These are phyloP conservation scores for Alectoria sarmentosa DNA, from an alignment of 495 filamentous ascomycete genomes.

Conservation along the genomic window DNA sequence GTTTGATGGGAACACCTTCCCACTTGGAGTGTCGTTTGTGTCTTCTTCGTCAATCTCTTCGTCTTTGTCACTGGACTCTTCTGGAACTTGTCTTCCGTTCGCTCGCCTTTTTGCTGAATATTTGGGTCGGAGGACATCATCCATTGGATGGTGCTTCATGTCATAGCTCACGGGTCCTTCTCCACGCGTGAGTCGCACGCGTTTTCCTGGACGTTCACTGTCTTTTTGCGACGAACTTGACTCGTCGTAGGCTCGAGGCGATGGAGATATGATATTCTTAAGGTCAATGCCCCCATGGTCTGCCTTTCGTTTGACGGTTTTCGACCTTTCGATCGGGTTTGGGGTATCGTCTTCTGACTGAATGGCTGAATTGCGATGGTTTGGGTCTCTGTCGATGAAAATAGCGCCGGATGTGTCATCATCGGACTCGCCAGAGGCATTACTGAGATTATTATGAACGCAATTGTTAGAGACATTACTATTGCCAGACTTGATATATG, in stretches of 20 bases:
- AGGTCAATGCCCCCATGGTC: not conserved
- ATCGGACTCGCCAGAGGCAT: not conserved
- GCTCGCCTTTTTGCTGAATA: slow-evolving; percentile 16
- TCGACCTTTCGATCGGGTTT: not conserved
- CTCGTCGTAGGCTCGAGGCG: not conserved
- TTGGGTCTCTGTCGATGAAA: not conserved
- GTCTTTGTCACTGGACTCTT: not conserved
- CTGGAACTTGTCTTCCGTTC: not conserved
- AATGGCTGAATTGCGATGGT: not conserved
- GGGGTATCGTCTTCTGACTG: not conserved
- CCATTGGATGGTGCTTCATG: slow-evolving; percentile 33
- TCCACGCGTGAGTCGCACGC: not conserved
- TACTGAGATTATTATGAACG: not conserved
- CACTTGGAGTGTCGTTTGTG: not conserved
- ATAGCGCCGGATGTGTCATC: not conserved
- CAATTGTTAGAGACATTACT: not conserved
- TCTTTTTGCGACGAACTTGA: not conserved
- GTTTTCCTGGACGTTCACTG: not conserved
- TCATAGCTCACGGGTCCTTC: slow-evolving; percentile 24
- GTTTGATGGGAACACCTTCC: not conserved
- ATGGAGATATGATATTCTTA: not conserved
- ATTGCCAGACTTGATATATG: not conserved
- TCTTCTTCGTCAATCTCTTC: not conserved
- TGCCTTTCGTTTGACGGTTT: not conserved
- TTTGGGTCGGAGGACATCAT: slow-evolving; percentile 25